Base-by-base conservation (phyloP, 306 rosid genomes). In the Begonia masoniana region DNA sequence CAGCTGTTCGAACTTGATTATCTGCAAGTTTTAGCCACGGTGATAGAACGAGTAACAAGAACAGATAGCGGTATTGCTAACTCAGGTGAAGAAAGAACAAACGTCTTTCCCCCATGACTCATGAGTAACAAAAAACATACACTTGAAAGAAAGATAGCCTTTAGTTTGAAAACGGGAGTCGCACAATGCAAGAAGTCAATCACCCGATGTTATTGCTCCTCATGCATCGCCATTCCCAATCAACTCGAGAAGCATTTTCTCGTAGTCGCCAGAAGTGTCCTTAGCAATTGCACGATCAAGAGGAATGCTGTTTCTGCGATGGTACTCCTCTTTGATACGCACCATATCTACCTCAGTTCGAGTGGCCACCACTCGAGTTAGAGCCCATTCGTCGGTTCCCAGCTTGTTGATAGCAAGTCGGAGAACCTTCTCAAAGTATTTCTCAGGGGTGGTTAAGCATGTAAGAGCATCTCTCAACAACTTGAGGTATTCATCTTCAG, bases 331-430 rank as follows among this genome's bases (percentile, higher is more conserved):
- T 10, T 71, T 80, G 50, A 91, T 81, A 43, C 86, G 74, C 45
- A 68, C 57, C 86, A 91, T 46, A 66, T 91, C 96, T 58, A 83
- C 65, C 77, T 91, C 99, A 6, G 96, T 92, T 65, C 96, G 71
- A 57, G 92, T 81, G 45, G 93, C 41, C 43, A 86, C 71, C 60
- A 91, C 94, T 69, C 99, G 81, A 12, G 96, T 74, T 26, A 86
- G 93, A 6, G 68, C 96, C 75, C 79, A 45, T 60, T 83, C 99
- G 23, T 91, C 96, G 24, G 94, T 91, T 41, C 99, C 96, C 48
- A 60, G 3, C 76, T 72, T 83, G 74, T 83, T 83, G 64, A 86
- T 66, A 17, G 76, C 85, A 73, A 59, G 58, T 52, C 99, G 64
- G 43, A 79, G 62, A 66, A 74, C 21, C 62, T 86, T 80, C 64